Conservation (phyloP, 1,139 yeast genomes). For the Arxiozyma slooffiae region DNA sequence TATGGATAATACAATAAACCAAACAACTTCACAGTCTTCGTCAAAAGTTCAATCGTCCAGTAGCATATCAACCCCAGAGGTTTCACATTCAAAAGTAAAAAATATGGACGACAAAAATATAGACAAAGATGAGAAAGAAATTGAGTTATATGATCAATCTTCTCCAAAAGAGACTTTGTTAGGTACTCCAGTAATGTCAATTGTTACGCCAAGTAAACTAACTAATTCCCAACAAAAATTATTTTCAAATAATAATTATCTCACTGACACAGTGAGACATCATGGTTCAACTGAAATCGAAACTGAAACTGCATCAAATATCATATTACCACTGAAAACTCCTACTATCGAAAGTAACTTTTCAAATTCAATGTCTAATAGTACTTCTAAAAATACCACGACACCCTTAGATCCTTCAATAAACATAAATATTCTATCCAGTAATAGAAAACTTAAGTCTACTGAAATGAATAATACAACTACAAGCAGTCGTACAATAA, state of each 20-base stretch:
- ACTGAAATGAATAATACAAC: background rate
- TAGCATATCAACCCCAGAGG: conserved; percentile 28
- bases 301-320: background rate
- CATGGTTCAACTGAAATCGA: background rate
- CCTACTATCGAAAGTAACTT: background rate
- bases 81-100: conserved; percentile 19
- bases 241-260: conserved; percentile 6
- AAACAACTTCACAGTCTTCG: conserved; percentile 30
- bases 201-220: conserved; percentile 28
- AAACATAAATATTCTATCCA: background rate
- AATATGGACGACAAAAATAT: conserved; percentile 26
- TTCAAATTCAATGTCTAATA: too few species aligned
- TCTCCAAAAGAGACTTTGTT: conserved; percentile 25
- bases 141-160: conserved; percentile 6
- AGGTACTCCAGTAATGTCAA: conserved; percentile 21
- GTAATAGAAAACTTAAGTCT: too few species aligned
- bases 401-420: background rate
- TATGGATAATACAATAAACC: conserved; percentile 22
- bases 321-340: background rate
- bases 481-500: background rate
- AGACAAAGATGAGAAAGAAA: conserved; percentile 14
- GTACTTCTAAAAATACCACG: background rate
- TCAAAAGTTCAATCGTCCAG: conserved; percentile 30
- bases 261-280: background rate
- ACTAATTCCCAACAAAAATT: conserved; percentile 23